Evolutionary conservation across 164 flowering plant species (phyloP).

Genomic region (Stephania yunnanensis): DNA sequence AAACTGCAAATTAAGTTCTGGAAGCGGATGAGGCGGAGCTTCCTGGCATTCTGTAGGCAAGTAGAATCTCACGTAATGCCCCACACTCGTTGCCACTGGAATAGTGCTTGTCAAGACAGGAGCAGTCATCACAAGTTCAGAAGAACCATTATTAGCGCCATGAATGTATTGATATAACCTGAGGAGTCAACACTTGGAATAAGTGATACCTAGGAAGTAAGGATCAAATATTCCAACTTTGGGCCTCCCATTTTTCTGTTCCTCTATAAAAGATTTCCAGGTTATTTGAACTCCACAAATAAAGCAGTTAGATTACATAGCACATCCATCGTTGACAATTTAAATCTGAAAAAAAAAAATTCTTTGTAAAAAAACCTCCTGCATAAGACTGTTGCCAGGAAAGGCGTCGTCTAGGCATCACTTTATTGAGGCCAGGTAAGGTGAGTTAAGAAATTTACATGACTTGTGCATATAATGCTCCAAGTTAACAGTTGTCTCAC

Average conservation of each 20-base stretch:
- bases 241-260: not conserved
- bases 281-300: not conserved
- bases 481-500: not conserved
- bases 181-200: not conserved
- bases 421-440: not conserved
- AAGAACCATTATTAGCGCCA: conserved; percentile 32
- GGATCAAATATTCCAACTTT: not conserved
- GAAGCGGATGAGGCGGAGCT: conserved; percentile 24
- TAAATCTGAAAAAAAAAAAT: not conserved
- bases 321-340: not conserved
- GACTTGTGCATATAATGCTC: not conserved
- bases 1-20: conserved; percentile 30
- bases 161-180: conserved; percentile 47
- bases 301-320: not conserved
- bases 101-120: conserved; percentile 35
- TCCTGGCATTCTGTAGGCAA: conserved; percentile 19
- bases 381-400: not conserved
- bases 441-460: not conserved
- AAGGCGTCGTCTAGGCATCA: not conserved
- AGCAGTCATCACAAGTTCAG: conserved; percentile 24
- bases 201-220: conserved; percentile 6
- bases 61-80: conserved; percentile 18
- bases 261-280: not conserved
- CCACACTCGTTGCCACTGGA: conserved; percentile 7
- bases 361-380: not conserved